phyloP scores from a whole-genome alignment of 257 asterid species.

The Catharanthus roseus region DNA sequence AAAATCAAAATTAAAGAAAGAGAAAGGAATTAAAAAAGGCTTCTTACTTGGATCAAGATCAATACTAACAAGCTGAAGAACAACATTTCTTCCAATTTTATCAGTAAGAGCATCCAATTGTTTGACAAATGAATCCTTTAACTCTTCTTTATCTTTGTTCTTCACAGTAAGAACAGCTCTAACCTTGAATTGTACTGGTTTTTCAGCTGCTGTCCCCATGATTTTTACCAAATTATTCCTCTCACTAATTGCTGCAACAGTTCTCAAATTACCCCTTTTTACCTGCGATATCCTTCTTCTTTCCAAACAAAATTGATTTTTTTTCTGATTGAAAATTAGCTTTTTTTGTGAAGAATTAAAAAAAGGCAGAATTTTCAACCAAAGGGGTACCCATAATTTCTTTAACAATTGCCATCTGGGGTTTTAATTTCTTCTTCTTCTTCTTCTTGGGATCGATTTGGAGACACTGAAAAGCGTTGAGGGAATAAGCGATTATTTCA shows the following conservation, averaged over 20 bases:
- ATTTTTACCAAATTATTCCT: constrained; percentile 50
- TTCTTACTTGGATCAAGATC: constrained; percentile 79
- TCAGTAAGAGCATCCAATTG: constrained; percentile 78
- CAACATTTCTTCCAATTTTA: constrained; percentile 74
- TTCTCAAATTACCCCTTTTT: constrained; percentile 11
- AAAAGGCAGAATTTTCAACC: constrained; percentile 38
- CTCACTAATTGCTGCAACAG: constrained; percentile 75
- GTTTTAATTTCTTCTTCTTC: not conserved
- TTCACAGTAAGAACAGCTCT: constrained; percentile 80
- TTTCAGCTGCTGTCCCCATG: constrained; percentile 61
- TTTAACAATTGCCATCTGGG: constrained; percentile 58
- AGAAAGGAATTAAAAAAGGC: not conserved
- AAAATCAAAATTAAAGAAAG: too few relatives aligned
- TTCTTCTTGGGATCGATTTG: not conserved
- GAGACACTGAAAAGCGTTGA: not conserved
- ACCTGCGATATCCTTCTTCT: constrained; percentile 27
- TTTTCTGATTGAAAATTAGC: constrained; percentile 15
- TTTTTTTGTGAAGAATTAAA: constrained; percentile 31
- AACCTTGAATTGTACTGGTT: constrained; percentile 65
- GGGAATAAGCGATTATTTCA: not conserved
- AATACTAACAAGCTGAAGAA: constrained; percentile 61
- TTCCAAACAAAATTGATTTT: constrained; percentile 22
- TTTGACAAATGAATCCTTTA: constrained; percentile 58
- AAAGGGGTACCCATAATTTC: constrained; percentile 59
- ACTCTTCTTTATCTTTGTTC: constrained; percentile 73